These are phyloP conservation scores for Diaporthe amygdali DNA, from an alignment of 2,329 filamentous ascomycete species.

Conservation along the genomic window DNA sequence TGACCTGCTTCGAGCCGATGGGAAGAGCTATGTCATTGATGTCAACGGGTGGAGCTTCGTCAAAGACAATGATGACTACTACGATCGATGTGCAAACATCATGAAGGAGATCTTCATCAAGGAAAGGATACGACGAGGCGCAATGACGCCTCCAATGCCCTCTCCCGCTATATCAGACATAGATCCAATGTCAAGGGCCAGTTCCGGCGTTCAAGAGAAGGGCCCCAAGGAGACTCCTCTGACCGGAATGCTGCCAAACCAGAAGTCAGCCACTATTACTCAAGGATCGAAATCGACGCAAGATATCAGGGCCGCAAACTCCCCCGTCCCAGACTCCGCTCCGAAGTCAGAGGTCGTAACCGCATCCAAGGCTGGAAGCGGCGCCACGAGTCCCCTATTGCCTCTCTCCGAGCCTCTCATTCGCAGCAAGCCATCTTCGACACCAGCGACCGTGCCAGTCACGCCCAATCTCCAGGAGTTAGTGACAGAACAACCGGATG, in stretches of 20 bases:
- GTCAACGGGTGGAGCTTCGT: constrained; percentile 99
- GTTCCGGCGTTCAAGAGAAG: constrained; percentile 28
- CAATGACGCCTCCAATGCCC: constrained; percentile 62
- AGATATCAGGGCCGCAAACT: constrained; percentile 1
- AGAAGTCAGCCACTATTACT: constrained; percentile 16
- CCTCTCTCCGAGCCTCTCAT: constrained; percentile 28
- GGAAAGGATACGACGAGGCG: constrained; percentile 70
- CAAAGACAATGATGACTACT: constrained; percentile 99
- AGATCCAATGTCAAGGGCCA: constrained; percentile 41
- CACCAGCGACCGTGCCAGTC: constrained; percentile 45
- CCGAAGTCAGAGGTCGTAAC: constrained; percentile 36
- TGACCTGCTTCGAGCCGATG: constrained; percentile 84
- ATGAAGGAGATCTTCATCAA: constrained; percentile 86
- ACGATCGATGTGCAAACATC: constrained; percentile 87
- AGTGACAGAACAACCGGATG: constrained; percentile 37
- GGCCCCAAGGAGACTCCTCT: constrained; percentile 31
- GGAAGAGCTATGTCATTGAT: constrained; percentile 96
- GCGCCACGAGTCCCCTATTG: constrained; percentile 30
- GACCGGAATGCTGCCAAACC: constrained; percentile 25
- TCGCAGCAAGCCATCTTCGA: constrained; percentile 41
- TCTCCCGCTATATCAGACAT: constrained; percentile 48
- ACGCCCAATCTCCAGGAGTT: constrained; percentile 41
- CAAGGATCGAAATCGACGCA: constrained; percentile 18
- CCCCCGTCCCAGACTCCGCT: constrained; percentile 15
- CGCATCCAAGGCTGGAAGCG: constrained; percentile 29